Base-by-base conservation (phyloP, 2,329 filamentous ascomycete genomes). In the Seiridium cupressi region DNA sequence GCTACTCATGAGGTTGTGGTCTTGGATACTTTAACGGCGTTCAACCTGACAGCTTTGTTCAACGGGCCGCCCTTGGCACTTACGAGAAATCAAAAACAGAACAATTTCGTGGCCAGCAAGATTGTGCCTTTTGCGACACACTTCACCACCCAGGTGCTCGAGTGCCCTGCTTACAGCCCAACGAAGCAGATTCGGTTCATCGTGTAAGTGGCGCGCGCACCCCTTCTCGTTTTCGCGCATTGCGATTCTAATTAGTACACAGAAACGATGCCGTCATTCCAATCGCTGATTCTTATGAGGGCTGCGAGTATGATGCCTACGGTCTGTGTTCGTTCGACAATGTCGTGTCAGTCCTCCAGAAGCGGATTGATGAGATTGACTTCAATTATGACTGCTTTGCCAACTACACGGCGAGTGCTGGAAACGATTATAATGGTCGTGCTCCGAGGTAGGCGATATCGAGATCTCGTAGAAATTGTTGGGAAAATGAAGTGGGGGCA, bases 1-100 rank as follows among this genome's bases (percentile, higher is more conserved):
- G 76, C 77, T 11, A 79, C 76, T 5, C 77, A 79, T 62, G 76
- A 79, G 63, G 76, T 78, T 7, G 70, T 73, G 26, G 67, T 73
- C 8, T 61, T 73, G 5, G 69, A 73, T 51, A 62, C 67, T 6
- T 65, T 73, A 9, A 69, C 63, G 5, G 71, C 71, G 6, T 73
- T 73, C 61, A 73, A 73, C 63, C 62, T 73, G 36, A 69, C 69
- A 5, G 66, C 69, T 4, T 46, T 73, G 11, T 73, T 71, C 60
- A 61, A 64, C 2, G 71, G 71, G 10, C 68, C 67, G 13, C 65
- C 71, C 5, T 66, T 72, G 5, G 64, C 62, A 48, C 26, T 62
- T 2, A 60, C 60, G 0, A 57, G 57, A 1, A 70, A 72, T 40
- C 42, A 49, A 11, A 59, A 60, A 42, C 53, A 66, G 36, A 72